Conservation (phyloP, 148 eudicot genomes). For the Vaccinium corymbosum region DNA sequence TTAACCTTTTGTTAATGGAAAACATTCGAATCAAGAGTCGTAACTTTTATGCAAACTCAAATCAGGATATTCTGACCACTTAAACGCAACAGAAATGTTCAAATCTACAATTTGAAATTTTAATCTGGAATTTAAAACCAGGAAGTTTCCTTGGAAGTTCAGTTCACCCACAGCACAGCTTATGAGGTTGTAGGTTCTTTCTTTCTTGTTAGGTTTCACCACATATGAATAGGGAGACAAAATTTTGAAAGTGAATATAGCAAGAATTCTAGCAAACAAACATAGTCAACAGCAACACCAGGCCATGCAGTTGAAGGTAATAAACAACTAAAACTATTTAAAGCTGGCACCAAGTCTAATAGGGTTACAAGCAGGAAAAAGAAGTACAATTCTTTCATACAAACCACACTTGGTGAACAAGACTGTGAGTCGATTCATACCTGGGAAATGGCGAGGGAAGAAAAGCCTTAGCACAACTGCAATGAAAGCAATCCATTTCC, state of each 20-base stretch:
- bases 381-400: neutral
- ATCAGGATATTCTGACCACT: neutral
- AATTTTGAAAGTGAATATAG: neutral
- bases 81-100: neutral
- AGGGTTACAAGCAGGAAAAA: neutral
- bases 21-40: neutral
- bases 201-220: neutral
- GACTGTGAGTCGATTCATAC: conserved; percentile 24
- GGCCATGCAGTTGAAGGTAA: conserved; percentile 3
- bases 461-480: conserved; percentile 82
- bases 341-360: neutral
- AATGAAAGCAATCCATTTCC: conserved; percentile 80
- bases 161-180: conserved; percentile 4
- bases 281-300: neutral
- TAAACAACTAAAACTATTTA: neutral
- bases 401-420: neutral
- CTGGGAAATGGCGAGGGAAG: conserved; percentile 54
- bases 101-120: neutral
- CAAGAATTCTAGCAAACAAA: neutral
- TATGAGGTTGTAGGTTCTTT: neutral
- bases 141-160: neutral
- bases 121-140: neutral
- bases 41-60: neutral
- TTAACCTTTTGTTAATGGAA: neutral
- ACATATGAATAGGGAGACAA: neutral